Percentiles rank a stretch among this genome's conserved stretches.
Conservation (phyloP, 164 flowering plant genomes). For the Santalum album region DNA sequence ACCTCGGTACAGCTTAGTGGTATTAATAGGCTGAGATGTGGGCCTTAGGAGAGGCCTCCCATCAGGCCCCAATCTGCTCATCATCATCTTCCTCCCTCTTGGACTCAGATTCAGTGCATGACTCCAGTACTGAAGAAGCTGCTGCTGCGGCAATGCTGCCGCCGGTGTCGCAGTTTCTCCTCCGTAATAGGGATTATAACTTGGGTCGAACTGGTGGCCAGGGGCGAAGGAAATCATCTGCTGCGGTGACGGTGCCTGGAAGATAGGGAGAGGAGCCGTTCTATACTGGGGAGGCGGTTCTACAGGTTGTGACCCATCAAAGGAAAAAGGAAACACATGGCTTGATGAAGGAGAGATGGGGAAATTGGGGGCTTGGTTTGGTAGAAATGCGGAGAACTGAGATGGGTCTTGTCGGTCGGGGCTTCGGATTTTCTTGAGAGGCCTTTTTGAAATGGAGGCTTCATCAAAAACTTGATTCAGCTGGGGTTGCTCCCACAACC, state of each 20-base stretch:
- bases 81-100: conserved; percentile 69
- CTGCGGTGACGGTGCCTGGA: conserved; percentile 29
- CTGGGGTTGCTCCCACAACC: conserved; percentile 22
- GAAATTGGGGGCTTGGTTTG: conserved; percentile 12
- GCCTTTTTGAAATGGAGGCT: conserved; percentile 47
- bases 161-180: conserved; percentile 15
- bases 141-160: conserved; percentile 42
- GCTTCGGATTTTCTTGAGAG: conserved; percentile 59
- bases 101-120: conserved; percentile 67
- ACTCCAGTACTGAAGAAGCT: conserved; percentile 60
- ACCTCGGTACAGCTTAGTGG: conserved; percentile 86
- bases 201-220: conserved; percentile 17
- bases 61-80: conserved; percentile 44
- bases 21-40: conserved; percentile 23
- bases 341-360: conserved; percentile 18
- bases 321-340: conserved; percentile 50
- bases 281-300: conserved; percentile 16
- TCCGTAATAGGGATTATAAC: conserved; percentile 17
- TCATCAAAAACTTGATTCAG: conserved; percentile 54
- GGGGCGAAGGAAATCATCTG: conserved; percentile 80
- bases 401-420: conserved; percentile 37
- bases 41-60: conserved; percentile 31
- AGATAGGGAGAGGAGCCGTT: conserved; percentile 12
- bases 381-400: conserved; percentile 7
- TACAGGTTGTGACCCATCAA: conserved; percentile 29